These are phyloP conservation scores for Scorias spongiosa DNA, from an alignment of 2,329 filamentous ascomycete genomes.

Conservation along the genomic window DNA sequence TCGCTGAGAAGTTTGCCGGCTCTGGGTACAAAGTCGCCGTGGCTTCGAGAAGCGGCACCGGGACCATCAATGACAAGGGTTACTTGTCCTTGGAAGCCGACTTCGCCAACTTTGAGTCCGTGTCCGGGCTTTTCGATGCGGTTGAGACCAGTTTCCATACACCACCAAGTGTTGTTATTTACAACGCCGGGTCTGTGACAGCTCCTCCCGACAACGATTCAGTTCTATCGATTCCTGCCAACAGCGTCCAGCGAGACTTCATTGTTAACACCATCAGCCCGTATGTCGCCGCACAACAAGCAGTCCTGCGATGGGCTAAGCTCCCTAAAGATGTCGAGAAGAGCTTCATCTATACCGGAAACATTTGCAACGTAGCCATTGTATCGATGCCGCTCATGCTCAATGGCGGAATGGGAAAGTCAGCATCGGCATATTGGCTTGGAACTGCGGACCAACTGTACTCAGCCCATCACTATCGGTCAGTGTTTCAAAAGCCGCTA, in stretches of 20 bases:
- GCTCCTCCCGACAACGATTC: slow-evolving; percentile 4
- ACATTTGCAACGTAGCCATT: slow-evolving; percentile 20
- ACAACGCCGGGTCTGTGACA: slow-evolving; percentile 17
- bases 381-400: slow-evolving; percentile 15
- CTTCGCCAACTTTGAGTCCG: background rate
- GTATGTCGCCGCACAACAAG: slow-evolving; percentile 26
- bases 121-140: slow-evolving; percentile 19
- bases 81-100: background rate
- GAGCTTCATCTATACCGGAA: slow-evolving; percentile 31
- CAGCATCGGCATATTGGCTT: slow-evolving; percentile 24
- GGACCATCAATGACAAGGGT: slow-evolving; percentile 19
- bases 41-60: slow-evolving; percentile 21
- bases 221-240: slow-evolving; percentile 16
- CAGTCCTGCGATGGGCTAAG: slow-evolving; percentile 16
- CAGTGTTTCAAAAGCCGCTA: background rate
- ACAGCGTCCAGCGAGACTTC: slow-evolving; percentile 19
- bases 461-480: slow-evolving; percentile 11
- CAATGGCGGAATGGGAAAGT: slow-evolving; percentile 26
- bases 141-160: slow-evolving; percentile 24
- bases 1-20: slow-evolving; percentile 23
- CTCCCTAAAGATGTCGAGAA: slow-evolving; percentile 1
- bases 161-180: slow-evolving; percentile 30
- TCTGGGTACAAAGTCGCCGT: slow-evolving; percentile 31
- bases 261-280: slow-evolving; percentile 25
- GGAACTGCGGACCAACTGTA: slow-evolving; percentile 21